Conservation (phyloP, 2,329 filamentous ascomycete species). For the Raffaelea ambrosiae region DNA sequence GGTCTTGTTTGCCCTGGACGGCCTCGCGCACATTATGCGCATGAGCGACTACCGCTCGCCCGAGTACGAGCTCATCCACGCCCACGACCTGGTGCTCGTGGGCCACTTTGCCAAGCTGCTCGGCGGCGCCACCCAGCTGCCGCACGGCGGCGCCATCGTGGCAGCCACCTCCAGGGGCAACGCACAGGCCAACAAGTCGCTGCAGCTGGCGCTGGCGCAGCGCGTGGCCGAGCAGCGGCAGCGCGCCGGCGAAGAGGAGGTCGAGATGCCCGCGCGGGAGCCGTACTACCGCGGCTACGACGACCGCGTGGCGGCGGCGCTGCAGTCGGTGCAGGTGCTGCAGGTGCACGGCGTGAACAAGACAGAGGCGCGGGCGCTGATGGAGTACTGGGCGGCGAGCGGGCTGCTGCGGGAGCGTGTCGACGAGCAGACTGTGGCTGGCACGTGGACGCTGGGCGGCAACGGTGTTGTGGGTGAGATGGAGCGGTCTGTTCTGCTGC, state of each 20-base stretch:
- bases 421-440: slow-evolving; percentile 61
- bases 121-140: slow-evolving; percentile 44
- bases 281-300: slow-evolving; percentile 51
- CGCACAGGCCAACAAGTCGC: slow-evolving; percentile 50
- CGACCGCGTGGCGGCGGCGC: slow-evolving; percentile 41
- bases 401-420: slow-evolving; percentile 66
- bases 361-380: slow-evolving; percentile 65
- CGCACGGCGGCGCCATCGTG: slow-evolving; percentile 72
- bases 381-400: slow-evolving; percentile 91
- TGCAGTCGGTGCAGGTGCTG: slow-evolving; percentile 42
- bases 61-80: slow-evolving; percentile 67
- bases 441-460: slow-evolving; percentile 78
- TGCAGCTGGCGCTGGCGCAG: slow-evolving; percentile 60
- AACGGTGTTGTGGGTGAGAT: slow-evolving; percentile 80
- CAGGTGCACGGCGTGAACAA: slow-evolving; percentile 62
- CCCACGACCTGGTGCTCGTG: slow-evolving; percentile 68
- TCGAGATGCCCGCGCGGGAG: slow-evolving; percentile 26
- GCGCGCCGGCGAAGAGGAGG: background rate
- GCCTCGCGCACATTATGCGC: slow-evolving; percentile 73
- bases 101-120: slow-evolving; percentile 36
- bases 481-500: slow-evolving; percentile 55
- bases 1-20: slow-evolving; percentile 71
- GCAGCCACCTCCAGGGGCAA: slow-evolving; percentile 69
- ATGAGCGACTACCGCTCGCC: slow-evolving; percentile 66
- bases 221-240: slow-evolving; percentile 34